A percentile compares a stretch with the other conserved stretches of the same genome.
Conservation (phyloP, 202 grass and related monocot species). For the Zizania palustris region DNA sequence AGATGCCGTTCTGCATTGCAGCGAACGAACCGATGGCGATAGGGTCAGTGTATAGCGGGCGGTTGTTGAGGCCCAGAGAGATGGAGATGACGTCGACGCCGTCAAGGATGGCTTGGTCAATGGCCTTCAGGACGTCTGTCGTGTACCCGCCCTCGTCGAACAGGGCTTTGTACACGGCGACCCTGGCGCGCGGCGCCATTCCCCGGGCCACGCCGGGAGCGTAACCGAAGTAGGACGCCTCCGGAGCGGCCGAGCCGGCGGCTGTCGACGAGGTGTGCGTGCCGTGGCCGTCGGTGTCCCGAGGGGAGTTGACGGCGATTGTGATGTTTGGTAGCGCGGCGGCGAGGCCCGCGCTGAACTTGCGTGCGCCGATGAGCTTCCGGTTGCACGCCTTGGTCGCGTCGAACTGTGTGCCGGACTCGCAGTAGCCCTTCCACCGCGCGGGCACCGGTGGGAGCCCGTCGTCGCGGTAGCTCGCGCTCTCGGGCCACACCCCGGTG, state of each 20-base stretch:
- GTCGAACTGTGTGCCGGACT: constrained; percentile 52
- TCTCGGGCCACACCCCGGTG: constrained; percentile 75
- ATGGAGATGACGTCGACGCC: constrained; percentile 81
- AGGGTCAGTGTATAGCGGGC: constrained; percentile 66
- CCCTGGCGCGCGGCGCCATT: constrained; percentile 53
- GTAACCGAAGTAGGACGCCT: constrained; percentile 78
- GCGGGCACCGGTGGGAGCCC: constrained; percentile 50
- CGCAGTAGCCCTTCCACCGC: constrained; percentile 64
- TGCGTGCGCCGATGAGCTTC: constrained; percentile 77
- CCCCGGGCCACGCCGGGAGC: constrained; percentile 46
- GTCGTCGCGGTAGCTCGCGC: constrained; percentile 63
- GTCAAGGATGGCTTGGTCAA: constrained; percentile 65
- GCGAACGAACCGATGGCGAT: constrained; percentile 68
- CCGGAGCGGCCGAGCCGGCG: constrained; percentile 41
- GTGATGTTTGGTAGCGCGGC: constrained; percentile 48
- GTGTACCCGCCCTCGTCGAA: constrained; percentile 44
- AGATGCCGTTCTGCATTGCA: constrained; percentile 63
- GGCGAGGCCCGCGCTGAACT: constrained; percentile 66
- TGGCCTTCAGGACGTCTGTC: constrained; percentile 69
- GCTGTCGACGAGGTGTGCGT: constrained; percentile 91
- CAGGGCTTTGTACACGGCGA: constrained; percentile 84
- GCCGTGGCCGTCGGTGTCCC: constrained; percentile 58
- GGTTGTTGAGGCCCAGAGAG: constrained; percentile 44
- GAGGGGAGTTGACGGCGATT: constrained; percentile 56
- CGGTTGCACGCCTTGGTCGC: constrained; percentile 61